phyloP scores from a whole-genome alignment of 495 filamentous ascomycete species.

The Clavariopsis aquatica region DNA sequence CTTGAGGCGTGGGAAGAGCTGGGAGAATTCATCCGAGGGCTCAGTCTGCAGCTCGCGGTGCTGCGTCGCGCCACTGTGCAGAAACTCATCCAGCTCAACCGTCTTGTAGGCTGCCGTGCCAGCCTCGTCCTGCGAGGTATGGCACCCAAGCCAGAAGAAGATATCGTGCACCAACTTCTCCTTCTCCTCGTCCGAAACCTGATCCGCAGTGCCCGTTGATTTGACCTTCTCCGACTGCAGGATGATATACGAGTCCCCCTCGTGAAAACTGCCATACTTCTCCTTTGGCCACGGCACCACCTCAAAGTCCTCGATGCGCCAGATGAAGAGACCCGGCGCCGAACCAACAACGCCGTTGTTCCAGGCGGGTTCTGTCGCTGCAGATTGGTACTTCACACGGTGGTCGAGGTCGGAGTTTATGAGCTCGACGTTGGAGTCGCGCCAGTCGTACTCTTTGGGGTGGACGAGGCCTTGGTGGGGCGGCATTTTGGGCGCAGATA shows the following conservation, averaged over 20 bases:
- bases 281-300: conserved; percentile 59
- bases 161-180: conserved; percentile 56
- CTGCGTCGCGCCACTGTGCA: conserved; percentile 60
- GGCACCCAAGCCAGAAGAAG: conserved; percentile 63
- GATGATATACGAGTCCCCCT: conserved; percentile 65
- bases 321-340: conserved; percentile 55
- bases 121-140: conserved; percentile 64
- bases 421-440: conserved; percentile 64
- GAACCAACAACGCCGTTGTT: conserved; percentile 53
- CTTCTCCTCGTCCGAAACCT: conserved; percentile 22
- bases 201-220: conserved; percentile 25
- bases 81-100: conserved; percentile 64
- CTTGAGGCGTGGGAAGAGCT: conserved; percentile 57
- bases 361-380: conserved; percentile 62
- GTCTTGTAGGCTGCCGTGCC: conserved; percentile 67
- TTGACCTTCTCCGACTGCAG: conserved; percentile 55
- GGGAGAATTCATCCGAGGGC: conserved; percentile 58
- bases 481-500: conserved; percentile 54
- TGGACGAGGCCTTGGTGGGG: conserved; percentile 60
- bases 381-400: conserved; percentile 63
- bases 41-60: conserved; percentile 59
- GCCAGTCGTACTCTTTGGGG: conserved; percentile 60
- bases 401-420: conserved; percentile 62
- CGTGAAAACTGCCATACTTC: conserved; percentile 58
- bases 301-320: conserved; percentile 64